These are phyloP conservation scores for Sesbania bispinosa DNA, from an alignment of 306 rosid genomes.

Conservation along the genomic window DNA sequence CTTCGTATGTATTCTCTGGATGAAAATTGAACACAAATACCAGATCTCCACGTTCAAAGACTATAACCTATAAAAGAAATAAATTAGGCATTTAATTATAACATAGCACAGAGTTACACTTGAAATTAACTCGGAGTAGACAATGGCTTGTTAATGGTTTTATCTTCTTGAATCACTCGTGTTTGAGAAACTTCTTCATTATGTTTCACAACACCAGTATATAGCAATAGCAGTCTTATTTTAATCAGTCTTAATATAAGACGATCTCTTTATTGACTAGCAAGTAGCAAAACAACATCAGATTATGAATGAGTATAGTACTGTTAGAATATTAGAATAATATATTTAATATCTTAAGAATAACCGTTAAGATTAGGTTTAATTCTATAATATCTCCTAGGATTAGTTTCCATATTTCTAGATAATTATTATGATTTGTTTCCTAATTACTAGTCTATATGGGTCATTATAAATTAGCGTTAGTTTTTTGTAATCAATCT, in stretches of 20 bases:
- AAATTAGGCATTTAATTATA: slow-evolving; percentile 11
- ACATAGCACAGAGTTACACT: slow-evolving; percentile 3
- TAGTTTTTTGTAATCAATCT: no score
- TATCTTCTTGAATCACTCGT: slow-evolving; percentile 3
- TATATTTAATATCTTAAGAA: no score
- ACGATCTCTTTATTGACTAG: slow-evolving; percentile 9
- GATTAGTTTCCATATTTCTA: no score
- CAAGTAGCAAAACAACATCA: background rate
- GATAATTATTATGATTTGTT: no score
- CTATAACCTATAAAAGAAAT: slow-evolving; percentile 62
- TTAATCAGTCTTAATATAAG: background rate
- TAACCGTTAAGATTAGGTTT: no score
- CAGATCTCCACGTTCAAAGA: slow-evolving; percentile 92
- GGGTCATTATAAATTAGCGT: no score
- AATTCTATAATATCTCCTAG: no score
- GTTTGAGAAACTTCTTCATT: background rate
- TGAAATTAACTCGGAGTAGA: background rate
- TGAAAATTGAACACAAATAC: slow-evolving; percentile 92
- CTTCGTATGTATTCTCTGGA: slow-evolving; percentile 73
- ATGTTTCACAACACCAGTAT: background rate
- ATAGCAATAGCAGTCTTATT: slow-evolving; percentile 7
- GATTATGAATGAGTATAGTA: slow-evolving; percentile 11
- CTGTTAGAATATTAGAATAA: no score
- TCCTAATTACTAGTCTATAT: no score
- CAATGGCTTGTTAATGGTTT: background rate